Percentiles rank a stretch among this genome's conserved stretches.
Evolutionary conservation across 805 yeast species (phyloP).

Genomic region (Kregervanrija delftensis): DNA sequence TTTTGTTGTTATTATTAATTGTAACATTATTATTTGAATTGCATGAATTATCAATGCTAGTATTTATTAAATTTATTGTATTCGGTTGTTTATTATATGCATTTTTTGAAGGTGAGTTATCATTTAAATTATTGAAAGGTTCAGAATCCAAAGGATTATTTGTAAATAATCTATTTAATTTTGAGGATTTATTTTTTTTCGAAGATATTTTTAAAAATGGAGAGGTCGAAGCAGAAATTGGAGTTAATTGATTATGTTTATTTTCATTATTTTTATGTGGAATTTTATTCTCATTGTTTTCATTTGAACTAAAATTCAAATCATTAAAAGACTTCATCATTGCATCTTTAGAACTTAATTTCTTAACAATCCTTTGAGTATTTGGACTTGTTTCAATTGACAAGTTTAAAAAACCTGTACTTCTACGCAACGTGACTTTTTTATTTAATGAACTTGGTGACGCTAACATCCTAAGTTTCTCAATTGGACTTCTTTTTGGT

Average conservation of each 20-base stretch:
- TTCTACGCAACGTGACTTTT: slow-evolving; percentile 37
- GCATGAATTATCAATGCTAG: not conserved
- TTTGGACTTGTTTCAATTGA: slow-evolving; percentile 35
- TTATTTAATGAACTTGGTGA: slow-evolving; percentile 7
- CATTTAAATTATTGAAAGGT: not conserved
- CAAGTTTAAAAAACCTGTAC: slow-evolving; percentile 45
- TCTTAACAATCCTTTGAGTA: slow-evolving; percentile 22
- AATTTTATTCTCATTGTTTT: not conserved
- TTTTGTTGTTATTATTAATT: slow-evolving; percentile 2
- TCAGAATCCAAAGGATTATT: slow-evolving; percentile 11
- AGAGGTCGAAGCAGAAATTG: slow-evolving; percentile 15
- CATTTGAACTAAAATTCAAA: slow-evolving; percentile 16
- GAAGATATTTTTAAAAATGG: slow-evolving; percentile 14
- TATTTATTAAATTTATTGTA: not conserved
- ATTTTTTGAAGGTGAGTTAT: slow-evolving; percentile 16
- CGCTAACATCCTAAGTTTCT: not conserved
- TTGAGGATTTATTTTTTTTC: slow-evolving; percentile 3
- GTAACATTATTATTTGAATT: slow-evolving; percentile 5
- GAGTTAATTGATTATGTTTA: not conserved
- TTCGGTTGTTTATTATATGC: not conserved
- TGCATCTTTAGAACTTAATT: slow-evolving; percentile 16
- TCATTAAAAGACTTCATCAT: slow-evolving; percentile 30
- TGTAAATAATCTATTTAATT: not conserved
- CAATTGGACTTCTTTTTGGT: too few relatives aligned
- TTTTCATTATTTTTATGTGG: not conserved